These are phyloP conservation scores for Candida anglica DNA, from an alignment of 805 yeast species.

Conservation along the genomic window DNA sequence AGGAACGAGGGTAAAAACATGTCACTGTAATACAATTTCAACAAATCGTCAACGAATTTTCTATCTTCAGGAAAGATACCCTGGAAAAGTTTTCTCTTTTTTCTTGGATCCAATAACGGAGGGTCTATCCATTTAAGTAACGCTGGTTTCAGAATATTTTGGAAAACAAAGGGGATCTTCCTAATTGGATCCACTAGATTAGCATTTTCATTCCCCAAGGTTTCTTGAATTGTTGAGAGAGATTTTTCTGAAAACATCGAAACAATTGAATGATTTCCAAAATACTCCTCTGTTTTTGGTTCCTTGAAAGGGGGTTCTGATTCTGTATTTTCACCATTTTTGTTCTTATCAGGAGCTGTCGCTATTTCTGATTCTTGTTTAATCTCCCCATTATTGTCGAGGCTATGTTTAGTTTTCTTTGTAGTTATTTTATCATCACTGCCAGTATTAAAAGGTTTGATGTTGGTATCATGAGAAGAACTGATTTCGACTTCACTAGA, in stretches of 20 bases:
- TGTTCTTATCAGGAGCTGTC: too few relatives aligned
- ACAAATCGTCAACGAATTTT: slow-evolving; percentile 19
- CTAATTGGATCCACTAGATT: slow-evolving; percentile 19
- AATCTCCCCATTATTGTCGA: too few relatives aligned
- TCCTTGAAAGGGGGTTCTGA: too few relatives aligned
- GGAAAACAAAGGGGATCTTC: slow-evolving; percentile 23
- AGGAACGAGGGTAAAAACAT: slow-evolving; percentile 16
- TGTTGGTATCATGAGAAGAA: too few relatives aligned
- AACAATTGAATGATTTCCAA: slow-evolving; percentile 34
- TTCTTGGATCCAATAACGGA: slow-evolving; percentile 7
- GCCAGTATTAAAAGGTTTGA: too few relatives aligned
- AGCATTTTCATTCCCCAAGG: slow-evolving; percentile 15
- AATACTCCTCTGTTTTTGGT: slow-evolving; percentile 21
- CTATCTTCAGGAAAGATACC: slow-evolving; percentile 16
- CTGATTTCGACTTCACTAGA: too few relatives aligned
- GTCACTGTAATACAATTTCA: slow-evolving; percentile 20
- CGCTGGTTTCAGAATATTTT: slow-evolving; percentile 11
- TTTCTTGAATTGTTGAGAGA: slow-evolving; percentile 25
- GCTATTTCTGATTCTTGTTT: too few relatives aligned
- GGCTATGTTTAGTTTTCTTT: too few relatives aligned
- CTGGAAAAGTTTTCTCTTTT: not conserved
- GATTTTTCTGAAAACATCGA: slow-evolving; percentile 33
- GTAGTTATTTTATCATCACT: too few relatives aligned
- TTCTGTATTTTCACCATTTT: too few relatives aligned
- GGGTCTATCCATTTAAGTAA: slow-evolving; percentile 30